Evolutionary conservation across 169 alveolate genomes (phyloP), one percentile per base, ranked within the genome.

Genomic region (Cryptosporidium felis): DNA sequence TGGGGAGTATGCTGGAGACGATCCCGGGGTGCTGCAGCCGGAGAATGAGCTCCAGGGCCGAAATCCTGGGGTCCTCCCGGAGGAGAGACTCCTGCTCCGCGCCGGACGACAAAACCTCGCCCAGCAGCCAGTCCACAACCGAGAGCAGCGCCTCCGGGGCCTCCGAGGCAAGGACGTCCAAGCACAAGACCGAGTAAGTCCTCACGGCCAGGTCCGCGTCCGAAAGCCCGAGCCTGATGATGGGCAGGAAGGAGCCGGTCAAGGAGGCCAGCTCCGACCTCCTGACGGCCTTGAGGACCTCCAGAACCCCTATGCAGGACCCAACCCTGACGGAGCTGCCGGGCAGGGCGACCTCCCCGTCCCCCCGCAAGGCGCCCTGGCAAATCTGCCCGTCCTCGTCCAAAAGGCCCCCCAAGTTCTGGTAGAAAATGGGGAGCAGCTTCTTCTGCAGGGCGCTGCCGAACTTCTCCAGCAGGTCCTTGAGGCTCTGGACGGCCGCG

Each of bases 371-470:
- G 36, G 18, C 12, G 12, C 49, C 40, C 12, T 44, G 18, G 12
- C 5, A 6, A 2, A 36, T 51, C 3, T 34, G 30, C 1, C 63
- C 66, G 23, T 49, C 85, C 2, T 74, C 74, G 41, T 40, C 18
- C 14, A 67, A 42, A 26, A 36, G 23, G 8, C 85, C 85, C 1
- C 85, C 85, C 56, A 74, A 18, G 41, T 74, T 74, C 46, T 53
- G 85, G n/a, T 74, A 74, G 61, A 74, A 56, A 53, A 74, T 53
- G 2, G 85, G 85, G 21, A 74, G 41, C 6, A 74, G 28, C 40
- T 74, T 51, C 36, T 58, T 74, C 34, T 74, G 41, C 12, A 74
- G 23, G 14, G 85, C 12, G 28, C 61, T 56, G 1, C 85, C 85
- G 41, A 74, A 74, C 44, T 74, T 74, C 10, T 56, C 67, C 10